These are phyloP conservation scores for Aspergillus puulaauensis DNA, from an alignment of 2,329 filamentous ascomycete species.

Conservation along the genomic window DNA sequence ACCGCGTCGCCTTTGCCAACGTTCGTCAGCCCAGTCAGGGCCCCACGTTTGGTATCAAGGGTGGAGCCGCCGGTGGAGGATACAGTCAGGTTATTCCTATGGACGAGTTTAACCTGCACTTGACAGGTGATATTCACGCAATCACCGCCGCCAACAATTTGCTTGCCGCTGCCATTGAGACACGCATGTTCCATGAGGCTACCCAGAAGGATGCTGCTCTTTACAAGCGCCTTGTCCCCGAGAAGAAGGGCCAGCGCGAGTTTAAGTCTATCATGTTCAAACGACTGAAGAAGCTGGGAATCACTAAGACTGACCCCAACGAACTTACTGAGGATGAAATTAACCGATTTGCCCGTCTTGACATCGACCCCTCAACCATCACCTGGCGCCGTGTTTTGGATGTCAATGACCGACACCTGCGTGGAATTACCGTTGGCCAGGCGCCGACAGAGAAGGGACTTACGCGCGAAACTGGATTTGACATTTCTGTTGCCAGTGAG, in stretches of 20 bases:
- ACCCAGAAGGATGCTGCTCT: conserved; percentile 89
- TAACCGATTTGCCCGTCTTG: conserved; percentile 80
- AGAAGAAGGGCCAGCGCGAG: conserved; percentile 82
- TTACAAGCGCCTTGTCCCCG: conserved; percentile 82
- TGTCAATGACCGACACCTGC: conserved; percentile 93
- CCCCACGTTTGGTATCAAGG: conserved; percentile 98
- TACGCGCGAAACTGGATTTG: conserved; percentile 86
- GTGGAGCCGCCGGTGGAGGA: conserved; percentile 91
- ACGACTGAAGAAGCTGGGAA: conserved; percentile 90
- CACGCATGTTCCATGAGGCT: conserved; percentile 95
- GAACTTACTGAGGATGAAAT: conserved; percentile 90
- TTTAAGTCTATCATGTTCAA: conserved; percentile 92
- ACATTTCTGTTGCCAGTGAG: conserved; percentile 96
- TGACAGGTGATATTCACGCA: conserved; percentile 97
- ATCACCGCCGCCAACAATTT: conserved; percentile 97
- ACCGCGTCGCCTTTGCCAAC: conserved; percentile 89
- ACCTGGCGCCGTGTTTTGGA: conserved; percentile 96
- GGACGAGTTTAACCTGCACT: conserved; percentile 98
- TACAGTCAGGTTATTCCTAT: conserved; percentile 99
- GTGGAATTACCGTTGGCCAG: conserved; percentile 83
- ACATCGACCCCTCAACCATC: conserved; percentile 95
- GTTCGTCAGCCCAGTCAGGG: conserved; percentile 96
- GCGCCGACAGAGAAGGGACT: conserved; percentile 89
- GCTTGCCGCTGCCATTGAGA: conserved; percentile 93
- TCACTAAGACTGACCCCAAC: conserved; percentile 90